Conservation (phyloP, 768 basidiomycete species). For the Mycena haematopus region DNA sequence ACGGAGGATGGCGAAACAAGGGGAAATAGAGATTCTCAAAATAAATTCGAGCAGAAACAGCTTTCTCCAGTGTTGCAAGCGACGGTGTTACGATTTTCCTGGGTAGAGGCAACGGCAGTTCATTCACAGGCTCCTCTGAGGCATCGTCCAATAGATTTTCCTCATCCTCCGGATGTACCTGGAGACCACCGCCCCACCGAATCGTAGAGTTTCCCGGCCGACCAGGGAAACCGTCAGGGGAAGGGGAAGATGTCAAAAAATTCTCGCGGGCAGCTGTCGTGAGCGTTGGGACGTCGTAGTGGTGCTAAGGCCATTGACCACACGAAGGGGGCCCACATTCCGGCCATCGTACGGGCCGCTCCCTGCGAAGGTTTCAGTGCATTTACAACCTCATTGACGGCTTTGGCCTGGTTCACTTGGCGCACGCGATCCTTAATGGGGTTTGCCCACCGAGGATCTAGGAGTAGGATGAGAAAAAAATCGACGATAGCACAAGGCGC, state of each 20-base stretch:
- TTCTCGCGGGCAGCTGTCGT: conserved; percentile 82
- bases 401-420: conserved; percentile 69
- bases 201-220: conserved; percentile 66
- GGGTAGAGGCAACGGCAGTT: conserved; percentile 41
- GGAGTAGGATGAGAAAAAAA: conserved; percentile 37
- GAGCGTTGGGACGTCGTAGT: conserved; percentile 68
- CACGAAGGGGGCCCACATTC: conserved; percentile 64
- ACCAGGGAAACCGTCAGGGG: conserved; percentile 58
- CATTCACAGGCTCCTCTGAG: conserved; percentile 37
- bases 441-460: conserved; percentile 88
- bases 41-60: conserved; percentile 90
- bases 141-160: conserved; percentile 50
- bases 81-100: conserved; percentile 80
- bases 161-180: conserved; percentile 69
- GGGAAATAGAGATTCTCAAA: conserved; percentile 93
- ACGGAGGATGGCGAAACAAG: conserved; percentile 82
- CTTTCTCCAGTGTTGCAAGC: conserved; percentile 90
- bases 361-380: conserved; percentile 63
- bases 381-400: conserved; percentile 79
- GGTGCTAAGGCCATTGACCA: conserved; percentile 81
- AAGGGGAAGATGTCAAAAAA: conserved; percentile 51
- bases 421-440: conserved; percentile 85
- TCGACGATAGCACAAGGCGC: conserved; percentile 26
- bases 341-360: conserved; percentile 48
- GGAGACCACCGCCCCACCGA: conserved; percentile 64